Evolutionary conservation across 1,284 basidiomycete species (phyloP), one percentile per base, ranked within the genome.

Genomic region (Singerocomus inundabilis): DNA sequence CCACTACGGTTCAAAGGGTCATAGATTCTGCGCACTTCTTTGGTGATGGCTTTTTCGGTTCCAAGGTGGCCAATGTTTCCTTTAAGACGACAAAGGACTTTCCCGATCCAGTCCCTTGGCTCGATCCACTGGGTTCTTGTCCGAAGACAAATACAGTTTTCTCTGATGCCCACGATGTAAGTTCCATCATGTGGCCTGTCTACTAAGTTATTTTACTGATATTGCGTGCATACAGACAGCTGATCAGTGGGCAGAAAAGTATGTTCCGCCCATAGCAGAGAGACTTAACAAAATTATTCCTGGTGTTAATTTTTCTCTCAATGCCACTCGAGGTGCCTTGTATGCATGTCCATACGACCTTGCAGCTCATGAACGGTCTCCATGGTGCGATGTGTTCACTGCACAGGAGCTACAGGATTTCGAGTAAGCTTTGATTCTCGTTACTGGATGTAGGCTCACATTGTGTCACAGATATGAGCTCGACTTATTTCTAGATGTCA

Each of bases 271-370:
- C 8, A 77, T 77, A 55, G 62, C 62, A 9, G 57, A 66, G 33
- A 68, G 70, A 37, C 59, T 78, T 37, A 72, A 71, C 56, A 51
- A 60, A 44, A 54, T 69, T 16, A 47, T 75, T 3, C 69, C 71
- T 1, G 67, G 63, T 1, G 57, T 73, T 16, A 52, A 56, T 50
- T 60, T 72, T 38, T 60, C 69, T 16, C 49, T 55, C 38, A 46
- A 60, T 42, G 64, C 69, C 53, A 64, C 67, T 9, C n/a, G n/a
- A n/a, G n/a, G n/a, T n/a, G n/a, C n/a, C n/a, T n/a, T n/a, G n/a
- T n/a, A n/a, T n/a, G n/a, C n/a, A n/a, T 77, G 75, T 51, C 72
- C 73, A n/a, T 78, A 74, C 47, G 75, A 76, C 50, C 62, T 71
- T 32, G 76, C 76, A 2, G 66, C 68, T 8, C 59, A 58, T 41